These are phyloP conservation scores for Carex kokanica DNA, from an alignment of 176 grass and related monocot genomes.

Conservation along the genomic window DNA sequence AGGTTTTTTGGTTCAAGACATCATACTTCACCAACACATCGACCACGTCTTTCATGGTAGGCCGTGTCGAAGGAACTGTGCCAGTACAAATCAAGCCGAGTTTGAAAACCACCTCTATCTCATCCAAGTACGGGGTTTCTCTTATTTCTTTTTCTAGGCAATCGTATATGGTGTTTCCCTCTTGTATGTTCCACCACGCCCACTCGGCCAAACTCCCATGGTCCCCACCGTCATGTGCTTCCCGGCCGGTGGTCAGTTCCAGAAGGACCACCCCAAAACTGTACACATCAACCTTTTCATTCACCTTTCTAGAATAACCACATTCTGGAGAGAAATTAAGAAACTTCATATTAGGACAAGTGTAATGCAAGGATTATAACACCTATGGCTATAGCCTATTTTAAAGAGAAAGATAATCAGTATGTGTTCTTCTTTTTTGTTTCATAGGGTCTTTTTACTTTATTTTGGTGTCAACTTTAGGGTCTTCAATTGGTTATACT, in stretches of 20 bases:
- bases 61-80: neutral
- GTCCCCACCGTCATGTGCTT: slow-evolving; percentile 32
- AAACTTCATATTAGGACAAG: slow-evolving; percentile 2
- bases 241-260: slow-evolving; percentile 42
- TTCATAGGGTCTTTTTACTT: neutral
- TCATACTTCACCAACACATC: slow-evolving; percentile 57
- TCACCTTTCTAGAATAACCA: slow-evolving; percentile 25
- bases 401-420: neutral
- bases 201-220: slow-evolving; percentile 38
- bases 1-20: slow-evolving; percentile 17
- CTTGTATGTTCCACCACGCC: slow-evolving; percentile 47
- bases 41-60: slow-evolving; percentile 17
- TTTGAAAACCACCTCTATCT: slow-evolving; percentile 24
- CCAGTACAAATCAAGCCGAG: slow-evolving; percentile 20
- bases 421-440: neutral
- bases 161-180: slow-evolving; percentile 2
- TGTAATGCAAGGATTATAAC: neutral
- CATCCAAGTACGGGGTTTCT: slow-evolving; percentile 12
- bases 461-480: neutral
- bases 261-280: slow-evolving; percentile 77
- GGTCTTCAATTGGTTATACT: neutral
- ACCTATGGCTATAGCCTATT: neutral
- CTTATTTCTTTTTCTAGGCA: slow-evolving; percentile 16
- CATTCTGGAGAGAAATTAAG: slow-evolving; percentile 37
- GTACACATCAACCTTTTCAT: slow-evolving; percentile 75